These are phyloP conservation scores for Solanum sparsipilum DNA, from an alignment of 257 asterid genomes.

Conservation along the genomic window DNA sequence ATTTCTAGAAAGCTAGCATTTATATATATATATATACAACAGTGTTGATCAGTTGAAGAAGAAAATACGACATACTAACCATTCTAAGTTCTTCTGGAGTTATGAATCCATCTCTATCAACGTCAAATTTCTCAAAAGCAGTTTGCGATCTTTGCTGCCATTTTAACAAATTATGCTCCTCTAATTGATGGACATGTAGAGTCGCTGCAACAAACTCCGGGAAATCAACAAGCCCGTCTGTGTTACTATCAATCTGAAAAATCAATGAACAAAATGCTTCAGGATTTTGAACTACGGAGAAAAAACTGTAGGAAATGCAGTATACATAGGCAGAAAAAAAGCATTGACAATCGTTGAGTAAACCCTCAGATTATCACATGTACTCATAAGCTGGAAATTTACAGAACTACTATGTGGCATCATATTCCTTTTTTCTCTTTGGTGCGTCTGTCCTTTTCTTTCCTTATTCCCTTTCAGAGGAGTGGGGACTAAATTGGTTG, in stretches of 20 bases:
- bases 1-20: neutral
- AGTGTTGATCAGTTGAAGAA: neutral
- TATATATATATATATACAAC: neutral
- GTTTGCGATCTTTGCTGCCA: slow-evolving; percentile 80
- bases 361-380: neutral
- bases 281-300: neutral
- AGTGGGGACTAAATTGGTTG: neutral
- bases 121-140: slow-evolving; percentile 91
- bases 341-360: neutral
- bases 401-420: neutral
- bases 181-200: slow-evolving; percentile 83
- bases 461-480: neutral
- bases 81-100: slow-evolving; percentile 86
- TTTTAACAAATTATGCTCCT: slow-evolving; percentile 73
- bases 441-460: neutral
- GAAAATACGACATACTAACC: slow-evolving; percentile 33
- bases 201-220: slow-evolving; percentile 96
- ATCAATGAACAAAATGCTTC: neutral
- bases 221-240: slow-evolving; percentile 96
- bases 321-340: neutral
- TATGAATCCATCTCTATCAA: slow-evolving; percentile 84
- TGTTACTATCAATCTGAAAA: slow-evolving; percentile 83
- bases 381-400: neutral
- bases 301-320: neutral
- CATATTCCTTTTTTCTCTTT: neutral